Percentiles rank a stretch among this genome's conserved stretches.
Evolutionary conservation across 1,284 basidiomycete genomes (phyloP).

Genomic region (Coniophora puteana): DNA sequence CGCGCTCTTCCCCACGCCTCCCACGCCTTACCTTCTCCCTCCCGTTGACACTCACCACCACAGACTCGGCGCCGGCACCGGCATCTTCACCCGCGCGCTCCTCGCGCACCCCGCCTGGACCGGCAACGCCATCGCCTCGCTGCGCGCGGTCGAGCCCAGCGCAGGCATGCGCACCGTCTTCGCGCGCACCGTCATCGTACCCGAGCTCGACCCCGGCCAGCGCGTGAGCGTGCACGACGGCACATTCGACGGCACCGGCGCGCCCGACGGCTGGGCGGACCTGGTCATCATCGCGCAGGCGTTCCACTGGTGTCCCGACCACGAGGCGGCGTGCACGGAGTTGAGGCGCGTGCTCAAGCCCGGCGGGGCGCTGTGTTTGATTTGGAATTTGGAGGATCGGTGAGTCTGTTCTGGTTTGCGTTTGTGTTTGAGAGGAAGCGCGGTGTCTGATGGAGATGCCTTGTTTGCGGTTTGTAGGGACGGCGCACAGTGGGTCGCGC

Average conservation of each 20-base stretch:
- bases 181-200: slow-evolving; percentile 40
- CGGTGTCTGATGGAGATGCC: background rate
- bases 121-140: slow-evolving; percentile 36
- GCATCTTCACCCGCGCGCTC: slow-evolving; percentile 71
- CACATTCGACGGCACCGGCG: slow-evolving; percentile 54
- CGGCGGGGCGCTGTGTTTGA: slow-evolving; percentile 50
- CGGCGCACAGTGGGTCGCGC: slow-evolving; percentile 56
- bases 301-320: slow-evolving; percentile 75
- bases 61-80: slow-evolving; percentile 66
- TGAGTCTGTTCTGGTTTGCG: slow-evolving; percentile 13
- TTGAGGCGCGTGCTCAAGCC: slow-evolving; percentile 66
- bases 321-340: slow-evolving; percentile 54
- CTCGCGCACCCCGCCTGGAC: slow-evolving; percentile 59
- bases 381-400: slow-evolving; percentile 78
- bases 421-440: background rate
- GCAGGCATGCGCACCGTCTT: slow-evolving; percentile 63
- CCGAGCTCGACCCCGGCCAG: too few species aligned
- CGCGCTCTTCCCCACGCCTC: slow-evolving; percentile 24
- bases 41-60: slow-evolving; percentile 22
- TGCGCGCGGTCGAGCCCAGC: slow-evolving; percentile 65
- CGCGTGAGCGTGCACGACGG: slow-evolving; percentile 53
- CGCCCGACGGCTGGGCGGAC: slow-evolving; percentile 63
- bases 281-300: slow-evolving; percentile 67
- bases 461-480: slow-evolving; percentile 33
- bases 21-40: background rate